Evolutionary conservation across 148 eudicot genomes (phyloP), one percentile per base, ranked within the genome.

Genomic region (Fagopyrum esculentum): DNA sequence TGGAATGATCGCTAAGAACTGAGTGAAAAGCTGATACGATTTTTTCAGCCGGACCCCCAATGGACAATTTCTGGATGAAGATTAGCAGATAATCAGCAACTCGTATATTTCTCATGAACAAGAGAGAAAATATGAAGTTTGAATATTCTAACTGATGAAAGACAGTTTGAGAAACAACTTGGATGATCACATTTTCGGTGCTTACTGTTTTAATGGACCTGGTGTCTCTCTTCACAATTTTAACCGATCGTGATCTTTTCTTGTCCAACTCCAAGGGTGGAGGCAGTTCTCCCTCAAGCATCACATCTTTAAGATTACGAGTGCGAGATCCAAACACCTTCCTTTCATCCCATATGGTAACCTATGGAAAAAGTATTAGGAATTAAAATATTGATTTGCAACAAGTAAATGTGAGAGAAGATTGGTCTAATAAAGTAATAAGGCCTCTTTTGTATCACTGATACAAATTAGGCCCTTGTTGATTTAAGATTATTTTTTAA

Each of bases 291-390:
- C 88, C 89, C 82, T 84, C 92, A 74, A 95, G 97, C 91, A 95
- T 85, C 74, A 88, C 63, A 82, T 87, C 90, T 75, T 87, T 86
- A 75, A 95, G 80, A 81, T 82, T 89, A 77, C 81, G 79, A 69
- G 90, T 80, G 72, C 80, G 89, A 43, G 91, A 88, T 59, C 98
- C 98, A 81, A 95, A 95, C 54, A 95, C 97, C 78, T 80, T 92
- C 76, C 98, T 86, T 84, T 95, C 92, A 76, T 92, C 93, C 98
- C 98, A 95, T 84, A 95, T 92, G 7, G 76, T 76, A 77, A 95
- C 93, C 98, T 95, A 76, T 8, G 47, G 66, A 72, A 75, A 66
- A 5, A 35, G 46, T 40, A 66, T 12, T 2, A 66, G 44, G 7
- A 63, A 15, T 11, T 40, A 46, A 13, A 64, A 66, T 10, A 4